Evolutionary conservation across 2,329 filamentous ascomycete species (phyloP), one percentile per base, ranked within the genome.

Genomic region (Rasamsonia emersonii): DNA sequence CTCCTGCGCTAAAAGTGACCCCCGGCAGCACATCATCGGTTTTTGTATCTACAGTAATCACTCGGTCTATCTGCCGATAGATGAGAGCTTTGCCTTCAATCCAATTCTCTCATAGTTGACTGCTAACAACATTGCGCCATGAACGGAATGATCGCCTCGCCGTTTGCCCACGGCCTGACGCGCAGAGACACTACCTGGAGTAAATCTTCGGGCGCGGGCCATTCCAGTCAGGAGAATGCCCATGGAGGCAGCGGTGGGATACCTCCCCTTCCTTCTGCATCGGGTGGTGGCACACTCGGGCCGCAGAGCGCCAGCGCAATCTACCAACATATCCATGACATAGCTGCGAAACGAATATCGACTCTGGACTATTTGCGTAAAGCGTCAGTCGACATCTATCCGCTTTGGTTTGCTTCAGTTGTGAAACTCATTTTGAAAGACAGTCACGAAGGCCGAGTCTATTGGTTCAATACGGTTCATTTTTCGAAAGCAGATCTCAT

Each of bases 381-480:
- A 64, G 82, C 86, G 86, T 93, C 64, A 47, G 84, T 71, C 26
- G 11, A 20, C 10, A 8, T 14, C 13, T 9, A 14, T 25, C 28
- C 7, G 5, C 19, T 30, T n/a, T 28, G 24, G 27, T 19, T 13
- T 9, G 18, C 4, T 11, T 13, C 7, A 16, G 42, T 51, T 36
- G 48, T 24, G 15, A 9, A 18, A 25, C 31, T 26, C 9, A 16
- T 32, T 7, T 21, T 26, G 24, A 25, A 17, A 28, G 33, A 31
- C 54, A 93, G 86, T 17, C 88, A 98, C 54, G 86, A 95, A 62
- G 88, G 89, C 39, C 79, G 86, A 37, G 79, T 94, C 24, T 96
- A 93, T 66, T 96, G 91, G 88, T 95, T 96, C 69, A 95, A 95
- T 62, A 95, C 91, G 0, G 76, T 94, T 39, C 82, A 93, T 51